phyloP scores from a whole-genome alignment of 2,329 filamentous ascomycete species.

The Leptographium wingfieldii region DNA sequence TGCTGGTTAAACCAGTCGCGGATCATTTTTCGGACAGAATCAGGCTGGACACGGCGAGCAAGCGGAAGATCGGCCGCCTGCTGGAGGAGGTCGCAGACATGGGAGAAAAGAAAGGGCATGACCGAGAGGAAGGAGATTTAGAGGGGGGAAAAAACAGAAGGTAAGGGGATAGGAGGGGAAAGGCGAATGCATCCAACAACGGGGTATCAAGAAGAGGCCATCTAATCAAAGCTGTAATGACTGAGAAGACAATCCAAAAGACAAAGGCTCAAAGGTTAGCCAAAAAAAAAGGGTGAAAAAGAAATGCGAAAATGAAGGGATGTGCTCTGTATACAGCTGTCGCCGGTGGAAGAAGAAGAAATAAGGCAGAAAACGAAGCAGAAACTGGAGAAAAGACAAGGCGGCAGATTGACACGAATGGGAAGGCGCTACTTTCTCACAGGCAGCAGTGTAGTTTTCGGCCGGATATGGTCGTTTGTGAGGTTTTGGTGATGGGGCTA shows the following conservation, averaged over 20 bases:
- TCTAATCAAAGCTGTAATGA: no score
- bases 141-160: not conserved
- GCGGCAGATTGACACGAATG: not conserved
- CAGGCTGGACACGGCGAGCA: slow-evolving; percentile 16
- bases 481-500: not conserved
- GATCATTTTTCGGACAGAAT: slow-evolving; percentile 23
- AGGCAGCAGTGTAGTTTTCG: not conserved
- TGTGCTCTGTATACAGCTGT: not conserved
- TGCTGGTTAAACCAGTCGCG: slow-evolving; percentile 58
- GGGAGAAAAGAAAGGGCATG: slow-evolving; percentile 57
- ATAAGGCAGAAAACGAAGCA: not conserved
- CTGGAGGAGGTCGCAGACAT: slow-evolving; percentile 63
- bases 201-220: not conserved
- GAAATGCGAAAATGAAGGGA: not conserved
- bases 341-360: no score
- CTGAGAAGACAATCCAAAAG: no score
- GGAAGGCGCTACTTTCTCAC: not conserved
- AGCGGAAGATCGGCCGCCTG: slow-evolving; percentile 38
- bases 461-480: slow-evolving; percentile 1
- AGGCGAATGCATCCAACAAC: not conserved
- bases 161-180: not conserved
- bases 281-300: not conserved
- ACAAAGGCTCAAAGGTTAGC: not conserved
- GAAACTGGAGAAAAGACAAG: not conserved
- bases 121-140: not conserved